Conservation (phyloP, 768 basidiomycete genomes). For the Russula sp. region DNA sequence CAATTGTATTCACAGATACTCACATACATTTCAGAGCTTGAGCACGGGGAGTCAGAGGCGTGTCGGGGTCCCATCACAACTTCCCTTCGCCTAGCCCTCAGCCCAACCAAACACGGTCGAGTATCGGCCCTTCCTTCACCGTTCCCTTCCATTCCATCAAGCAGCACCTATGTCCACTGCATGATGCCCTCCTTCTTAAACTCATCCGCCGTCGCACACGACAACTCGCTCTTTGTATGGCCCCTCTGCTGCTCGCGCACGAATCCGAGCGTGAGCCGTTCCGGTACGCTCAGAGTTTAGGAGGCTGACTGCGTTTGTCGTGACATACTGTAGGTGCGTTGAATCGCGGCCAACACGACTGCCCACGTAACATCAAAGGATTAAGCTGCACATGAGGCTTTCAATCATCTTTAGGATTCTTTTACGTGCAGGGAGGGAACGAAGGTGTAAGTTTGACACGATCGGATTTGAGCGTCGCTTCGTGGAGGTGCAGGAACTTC, state of each 20-base stretch:
- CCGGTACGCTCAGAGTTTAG: slow-evolving; percentile 22
- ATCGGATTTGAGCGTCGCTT: slow-evolving; percentile 28
- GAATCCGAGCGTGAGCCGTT: slow-evolving; percentile 32
- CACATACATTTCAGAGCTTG: no score
- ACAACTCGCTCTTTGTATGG: slow-evolving; percentile 32
- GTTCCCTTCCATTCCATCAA: slow-evolving; percentile 4
- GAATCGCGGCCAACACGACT: slow-evolving; percentile 11
- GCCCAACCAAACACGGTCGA: no score
- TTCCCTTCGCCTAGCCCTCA: no score
- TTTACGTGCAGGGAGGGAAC: slow-evolving; percentile 32
- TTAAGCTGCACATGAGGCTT: slow-evolving; percentile 16
- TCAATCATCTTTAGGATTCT: slow-evolving; percentile 25
- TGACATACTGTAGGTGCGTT: slow-evolving; percentile 16
- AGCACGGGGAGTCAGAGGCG: no score
- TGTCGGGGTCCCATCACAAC: no score
- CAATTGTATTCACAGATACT: no score
- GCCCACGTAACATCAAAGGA: slow-evolving; percentile 25
- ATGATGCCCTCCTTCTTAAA: slow-evolving; percentile 37
- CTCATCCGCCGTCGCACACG: slow-evolving; percentile 35
- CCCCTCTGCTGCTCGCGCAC: slow-evolving; percentile 41
- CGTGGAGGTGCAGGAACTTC: slow-evolving; percentile 32
- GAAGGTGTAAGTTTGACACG: slow-evolving; percentile 35
- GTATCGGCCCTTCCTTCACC: no score
- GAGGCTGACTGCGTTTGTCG: slow-evolving; percentile 29
- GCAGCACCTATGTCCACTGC: slow-evolving; percentile 34